Base-by-base conservation (phyloP, 2,329 filamentous ascomycete species). In the Exophiala oligosperma region DNA sequence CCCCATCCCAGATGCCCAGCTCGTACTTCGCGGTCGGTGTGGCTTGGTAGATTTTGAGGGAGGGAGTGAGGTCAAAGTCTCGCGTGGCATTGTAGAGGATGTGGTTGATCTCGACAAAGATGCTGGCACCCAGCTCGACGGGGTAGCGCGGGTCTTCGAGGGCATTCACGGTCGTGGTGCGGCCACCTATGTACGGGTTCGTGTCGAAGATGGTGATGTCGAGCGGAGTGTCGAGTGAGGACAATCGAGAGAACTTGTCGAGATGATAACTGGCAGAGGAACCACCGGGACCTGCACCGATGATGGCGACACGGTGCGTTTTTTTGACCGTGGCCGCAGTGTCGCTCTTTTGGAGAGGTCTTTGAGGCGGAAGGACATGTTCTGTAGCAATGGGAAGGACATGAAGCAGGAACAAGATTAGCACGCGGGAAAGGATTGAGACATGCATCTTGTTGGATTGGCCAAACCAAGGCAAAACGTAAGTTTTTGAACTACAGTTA, bases 181-280 rank as follows among this genome's bases (percentile, higher is more conserved):
- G 89, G 7, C 94, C 94, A 29, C 94, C 94, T 44, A 97, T 81
- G 65, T 86, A 90, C 32, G 78, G 72, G 14, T 85, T 86, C 66
- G 87, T 88, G 69, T 99, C 94, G 71, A 93, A 97, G 28, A 99
- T 79, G 23, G 92, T 96, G 67, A 97, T 88, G 65, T 96, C 89
- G 58, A 93, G 70, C 1, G 80, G 76, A 17, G 89, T 73, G 17
- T 77, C 77, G n/a, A 54, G 14, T n/a, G 80, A 72, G 24, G 77
- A 78, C 57, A 83, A 74, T 3, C 83, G 74, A 23, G 90, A 88
- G 72, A 87, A 92, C 68, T 88, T 84, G 40, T 82, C 81, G 48
- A 99, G 79, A 69, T 93, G 85, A 73, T 94, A 96, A 0, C 94
- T 92, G 2, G 92, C 80, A 1, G 92, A 96, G 3, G 94, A 85